Percentiles rank a stretch among this genome's conserved stretches.
Evolutionary conservation across 1,284 basidiomycete species (phyloP).

Genomic region (Trichosporon asahii): DNA sequence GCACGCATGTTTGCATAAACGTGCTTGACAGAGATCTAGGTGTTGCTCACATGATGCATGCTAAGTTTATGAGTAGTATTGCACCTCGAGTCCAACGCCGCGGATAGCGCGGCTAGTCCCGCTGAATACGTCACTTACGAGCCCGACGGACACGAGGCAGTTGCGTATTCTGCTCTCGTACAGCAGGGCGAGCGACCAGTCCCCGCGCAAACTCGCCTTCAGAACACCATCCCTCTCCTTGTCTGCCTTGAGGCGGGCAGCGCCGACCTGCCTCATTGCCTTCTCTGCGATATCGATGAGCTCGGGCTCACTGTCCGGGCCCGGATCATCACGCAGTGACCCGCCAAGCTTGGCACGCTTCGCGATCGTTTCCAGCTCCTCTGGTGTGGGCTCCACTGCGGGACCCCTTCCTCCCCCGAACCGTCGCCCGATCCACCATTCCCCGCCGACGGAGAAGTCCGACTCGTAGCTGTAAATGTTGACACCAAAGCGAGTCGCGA

Average conservation of each 20-base stretch:
- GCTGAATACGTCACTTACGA: slow-evolving; percentile 81
- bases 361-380: slow-evolving; percentile 13
- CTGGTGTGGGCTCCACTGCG: slow-evolving; percentile 19
- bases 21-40: not conserved
- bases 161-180: slow-evolving; percentile 92
- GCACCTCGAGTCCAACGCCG: slow-evolving; percentile 81
- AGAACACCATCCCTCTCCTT: slow-evolving; percentile 64
- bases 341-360: slow-evolving; percentile 19
- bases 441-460: slow-evolving; percentile 90
- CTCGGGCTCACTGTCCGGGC: slow-evolving; percentile 8
- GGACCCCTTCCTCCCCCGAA: slow-evolving; percentile 12
- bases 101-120: slow-evolving; percentile 71
- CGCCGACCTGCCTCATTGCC: not conserved
- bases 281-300: slow-evolving; percentile 16
- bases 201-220: slow-evolving; percentile 83
- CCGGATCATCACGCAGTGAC: slow-evolving; percentile 17
- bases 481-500: slow-evolving; percentile 90
- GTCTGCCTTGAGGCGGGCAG: not conserved
- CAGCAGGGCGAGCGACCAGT: slow-evolving; percentile 79
- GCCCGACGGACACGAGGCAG: slow-evolving; percentile 81
- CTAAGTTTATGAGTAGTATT: slow-evolving; percentile 66
- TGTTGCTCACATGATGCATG: not conserved
- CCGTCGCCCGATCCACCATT: slow-evolving; percentile 76
- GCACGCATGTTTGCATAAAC: not conserved
- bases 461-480: slow-evolving; percentile 96